Base-by-base conservation (phyloP, 106 monocot species). In the Gastrodia elata region DNA sequence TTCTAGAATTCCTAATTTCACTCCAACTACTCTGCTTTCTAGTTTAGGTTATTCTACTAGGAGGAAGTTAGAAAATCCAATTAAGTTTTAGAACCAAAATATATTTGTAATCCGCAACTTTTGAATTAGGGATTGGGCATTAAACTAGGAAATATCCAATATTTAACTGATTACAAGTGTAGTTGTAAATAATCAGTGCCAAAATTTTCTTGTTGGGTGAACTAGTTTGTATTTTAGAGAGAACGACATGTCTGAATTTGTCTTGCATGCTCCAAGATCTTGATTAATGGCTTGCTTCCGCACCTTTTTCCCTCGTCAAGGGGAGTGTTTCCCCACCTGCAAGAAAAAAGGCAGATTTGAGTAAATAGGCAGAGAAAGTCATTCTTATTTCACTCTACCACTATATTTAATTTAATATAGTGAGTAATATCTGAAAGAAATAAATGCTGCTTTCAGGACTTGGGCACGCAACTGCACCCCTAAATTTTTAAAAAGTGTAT, bases 271-370 rank as follows among this genome's bases (percentile, higher is more conserved):
- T 91, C 85, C 55, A 87, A 70, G 33, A 85, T 91, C 71, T 75
- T 75, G 20, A 91, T 4, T 5, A 91, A 69, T 56, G 85, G 85
- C 64, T 79, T 85, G 79, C 87, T 91, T 9, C 91, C 85, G 56
- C 87, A 91, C 67, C 85, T 87, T 71, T 26, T 42, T 9, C 83
- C 87, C 75, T 91, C 91, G 44, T 91, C 83, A 30, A 91, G 67
- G 5, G 87, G 85, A 38, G 87, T 87, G 68, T 91, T 87, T 65
- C 79, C 87, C 87, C 91, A 87, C 77, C 91, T 91, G 34, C 14
- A 61, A n/a, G 38, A n/a, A 3, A n/a, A 39, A 65, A 25, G 40
- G 35, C 6, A 67, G 77, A 65, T 65, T 13, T 34, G 32, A 15
- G 65, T 65, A 34, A 65, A 16, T 16, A 65, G 6, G 35, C 15